Evolutionary conservation across 352 stramenopile genomes (phyloP), one percentile per base, ranked within the genome.

Genomic region (Phytophthora palmivora): DNA sequence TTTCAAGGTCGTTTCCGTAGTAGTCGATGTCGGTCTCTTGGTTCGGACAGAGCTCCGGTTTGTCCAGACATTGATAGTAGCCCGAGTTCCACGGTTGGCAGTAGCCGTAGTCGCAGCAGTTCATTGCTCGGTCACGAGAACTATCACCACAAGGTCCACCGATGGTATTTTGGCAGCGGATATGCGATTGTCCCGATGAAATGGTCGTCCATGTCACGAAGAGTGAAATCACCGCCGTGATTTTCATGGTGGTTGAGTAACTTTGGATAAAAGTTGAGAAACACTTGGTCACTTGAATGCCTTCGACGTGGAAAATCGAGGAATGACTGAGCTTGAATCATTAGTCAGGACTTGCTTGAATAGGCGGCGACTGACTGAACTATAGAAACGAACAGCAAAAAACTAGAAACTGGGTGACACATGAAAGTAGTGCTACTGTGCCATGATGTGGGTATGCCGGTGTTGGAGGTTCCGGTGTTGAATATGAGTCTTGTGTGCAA

Each of bases 31-130:
- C 76, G 12, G 78, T 82, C 52, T 83, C 75, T 62, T 86, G 73
- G 12, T 47, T 70, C 5, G 69, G 62, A 34, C 79, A 89, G 24
- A 72, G 63, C 32, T 48, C 37, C 1, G 72, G 76, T n/a, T 73
- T 75, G 46, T 56, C 47, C 14, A 85, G 34, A 49, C 79, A 89
- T 58, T 89, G 79, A 67, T 89, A 88, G 72, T 88, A 88, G 6
- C 63, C 55, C 2, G 59, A 58, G 58, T 87, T 87, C 74, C 81
- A 88, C 41, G 81, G 81, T 66, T 87, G 78, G 62, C 80, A 89
- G 66, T 85, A 89, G 22, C 67, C 67, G 18, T 67, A 62, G 52
- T 81, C 66, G 21, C 67, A 77, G 51, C 78, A 88, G 39, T 70
- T 72, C 28, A 41, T 62, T 7, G 47, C 51, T 4, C 68, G 63